Evolutionary conservation across 2,329 filamentous ascomycete species (phyloP), one percentile per base, ranked within the genome.

Genomic region (Acarospora socialis): DNA sequence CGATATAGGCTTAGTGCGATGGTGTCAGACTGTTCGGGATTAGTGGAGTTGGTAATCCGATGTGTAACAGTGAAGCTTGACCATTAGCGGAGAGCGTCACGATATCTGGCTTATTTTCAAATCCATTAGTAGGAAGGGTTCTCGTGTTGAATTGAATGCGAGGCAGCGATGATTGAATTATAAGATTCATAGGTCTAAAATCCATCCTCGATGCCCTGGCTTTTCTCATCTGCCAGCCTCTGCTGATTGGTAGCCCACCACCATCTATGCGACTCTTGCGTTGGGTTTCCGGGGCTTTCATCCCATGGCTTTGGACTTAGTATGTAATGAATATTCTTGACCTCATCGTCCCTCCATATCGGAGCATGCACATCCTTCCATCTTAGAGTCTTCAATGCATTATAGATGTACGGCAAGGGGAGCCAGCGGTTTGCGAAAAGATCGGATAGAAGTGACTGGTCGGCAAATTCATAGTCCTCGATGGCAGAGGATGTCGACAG

Each of bases 291-390:
- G 9, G 51, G 45, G 33, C 51, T 56, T 50, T 74, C 68, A 38
- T 75, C 67, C 71, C 71, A 76, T 3, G 71, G 71, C 53, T 76
- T 76, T 19, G 70, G 69, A 30, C 59, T 66, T 34, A 76, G 46
- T 23, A 76, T 66, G 43, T 71, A 75, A 48, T 76, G 71, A 7
- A 75, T 55, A 42, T 74, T 75, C 55, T 73, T 74, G 13, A 75
- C 66, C 42, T 62, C 48, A 12, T 66, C 61, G 39, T 76, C 70
- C 36, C 61, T 54, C 71, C 71, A 76, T 34, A 76, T 73, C 17
- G 58, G 53, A 41, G 65, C 57, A 44, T 74, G 70, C 34, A 73
- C 66, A 7, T 61, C 63, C 40, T 65, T 51, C 55, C 58, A 63
- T 33, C 69, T 51, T 48, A 73, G 36, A n/a, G 69, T 70, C 55